Percentiles rank a stretch among this genome's conserved stretches.
phyloP scores from a whole-genome alignment of 1,284 basidiomycete genomes.

The Peniophora sp. region DNA sequence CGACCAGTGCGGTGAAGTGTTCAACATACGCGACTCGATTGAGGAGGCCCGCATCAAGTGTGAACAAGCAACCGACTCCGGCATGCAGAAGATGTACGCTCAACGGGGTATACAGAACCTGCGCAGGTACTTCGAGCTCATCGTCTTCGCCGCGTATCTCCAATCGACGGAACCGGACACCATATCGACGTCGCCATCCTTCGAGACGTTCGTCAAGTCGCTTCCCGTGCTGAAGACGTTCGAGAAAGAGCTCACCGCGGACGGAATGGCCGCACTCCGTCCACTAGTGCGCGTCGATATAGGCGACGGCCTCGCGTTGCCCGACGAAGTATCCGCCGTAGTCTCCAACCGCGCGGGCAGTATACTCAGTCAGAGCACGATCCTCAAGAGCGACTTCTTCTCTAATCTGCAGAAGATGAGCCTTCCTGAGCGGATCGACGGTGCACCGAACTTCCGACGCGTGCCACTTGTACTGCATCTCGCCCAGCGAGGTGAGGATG shows the following conservation, averaged over 20 bases:
- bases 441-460: slow-evolving; percentile 86
- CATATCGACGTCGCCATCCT: slow-evolving; percentile 66
- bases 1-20: slow-evolving; percentile 79
- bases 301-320: slow-evolving; percentile 72
- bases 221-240: slow-evolving; percentile 95
- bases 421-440: slow-evolving; percentile 87
- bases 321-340: slow-evolving; percentile 81
- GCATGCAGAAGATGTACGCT: slow-evolving; percentile 54
- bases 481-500: slow-evolving; percentile 22
- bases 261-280: slow-evolving; percentile 74
- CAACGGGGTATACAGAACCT: slow-evolving; percentile 81
- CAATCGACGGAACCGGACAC: slow-evolving; percentile 82
- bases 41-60: slow-evolving; percentile 74
- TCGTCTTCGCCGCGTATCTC: slow-evolving; percentile 93
- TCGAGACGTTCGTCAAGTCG: slow-evolving; percentile 76
- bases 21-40: slow-evolving; percentile 85
- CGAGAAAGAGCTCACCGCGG: slow-evolving; percentile 82
- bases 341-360: slow-evolving; percentile 82
- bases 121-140: slow-evolving; percentile 83
- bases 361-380: slow-evolving; percentile 88
- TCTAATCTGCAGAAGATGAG: slow-evolving; percentile 92
- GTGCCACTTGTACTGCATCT: slow-evolving; percentile 58
- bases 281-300: slow-evolving; percentile 77
- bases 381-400: slow-evolving; percentile 98
- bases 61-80: slow-evolving; percentile 71